Conservation (phyloP, 345 rosid genomes). For the Hypericum androsaemum region DNA sequence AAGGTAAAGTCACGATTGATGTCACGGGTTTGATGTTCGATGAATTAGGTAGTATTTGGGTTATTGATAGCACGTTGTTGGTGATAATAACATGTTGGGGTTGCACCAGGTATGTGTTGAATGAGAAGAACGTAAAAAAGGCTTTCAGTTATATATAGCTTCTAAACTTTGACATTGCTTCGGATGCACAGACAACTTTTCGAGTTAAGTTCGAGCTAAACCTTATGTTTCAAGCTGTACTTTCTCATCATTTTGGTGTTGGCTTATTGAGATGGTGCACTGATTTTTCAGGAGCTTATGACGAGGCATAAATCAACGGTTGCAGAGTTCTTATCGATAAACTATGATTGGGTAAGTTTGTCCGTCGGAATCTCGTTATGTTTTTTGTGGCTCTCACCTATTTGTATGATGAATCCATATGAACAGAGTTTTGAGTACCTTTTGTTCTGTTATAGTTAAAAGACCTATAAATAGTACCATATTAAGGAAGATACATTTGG, state of each 20-base stretch:
- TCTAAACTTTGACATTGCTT: background rate
- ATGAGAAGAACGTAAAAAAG: background rate
- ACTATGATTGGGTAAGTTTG: slow-evolving; percentile 14
- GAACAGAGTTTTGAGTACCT: too few species aligned
- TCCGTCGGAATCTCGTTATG: too few species aligned
- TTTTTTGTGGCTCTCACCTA: too few species aligned
- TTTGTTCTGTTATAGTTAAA: too few species aligned
- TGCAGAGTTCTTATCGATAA: background rate
- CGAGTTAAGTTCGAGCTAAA: slow-evolving; percentile 17
- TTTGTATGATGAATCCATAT: too few species aligned
- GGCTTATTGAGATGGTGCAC: too few species aligned
- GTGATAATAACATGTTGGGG: slow-evolving; percentile 4
- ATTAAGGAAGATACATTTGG: too few species aligned
- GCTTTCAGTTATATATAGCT: background rate
- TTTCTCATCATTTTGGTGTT: too few species aligned
- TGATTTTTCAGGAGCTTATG: background rate
- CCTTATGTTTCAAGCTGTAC: background rate
- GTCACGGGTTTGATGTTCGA: background rate
- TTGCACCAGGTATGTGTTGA: slow-evolving; percentile 25
- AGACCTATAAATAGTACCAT: too few species aligned
- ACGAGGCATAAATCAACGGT: background rate
- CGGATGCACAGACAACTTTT: slow-evolving; percentile 11
- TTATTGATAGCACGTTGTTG: too few species aligned
- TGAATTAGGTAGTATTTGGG: background rate
- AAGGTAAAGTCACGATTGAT: background rate